Base-by-base conservation (phyloP, 2,329 filamentous ascomycete genomes). In the Apiospora phragmitis region DNA sequence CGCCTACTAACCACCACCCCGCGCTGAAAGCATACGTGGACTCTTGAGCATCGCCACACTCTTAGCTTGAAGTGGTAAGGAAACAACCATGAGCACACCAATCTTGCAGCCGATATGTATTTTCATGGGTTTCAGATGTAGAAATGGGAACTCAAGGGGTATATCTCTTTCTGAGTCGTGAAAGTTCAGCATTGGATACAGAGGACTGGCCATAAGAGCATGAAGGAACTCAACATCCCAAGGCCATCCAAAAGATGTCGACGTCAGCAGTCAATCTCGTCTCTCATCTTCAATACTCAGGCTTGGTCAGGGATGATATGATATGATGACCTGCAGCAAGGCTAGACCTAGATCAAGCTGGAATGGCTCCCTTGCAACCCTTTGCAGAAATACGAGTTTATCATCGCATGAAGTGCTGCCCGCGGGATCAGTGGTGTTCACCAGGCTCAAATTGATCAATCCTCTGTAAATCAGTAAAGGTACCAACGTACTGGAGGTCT, bases 21-120 rank as follows among this genome's bases (percentile, higher is more conserved):
- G 12, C 21, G 55, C 55, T 18, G 32, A n/a, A 38, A n/a, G 55
- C 55, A 62, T 62, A 62, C 55, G 55, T 62, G 55, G 55, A 62
- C 55, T 62, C 32, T 62, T 62, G 55, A 38, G 55, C 55, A 62
- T 62, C 55, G 55, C 55, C 55, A 62, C 55, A 62, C 55, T 62
- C 55, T 38, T 62, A 62, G 55, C 55, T 62, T 38, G 18, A 35
- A 62, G 9, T n/a, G 21, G 32, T 24, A 38, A 62, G 51, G 51
- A 35, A 59, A 21, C 16, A 35, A 35, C 51, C 26, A 35, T 32
- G 26, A 59, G 32, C 32, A 59, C 29, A 18, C 29, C 8, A 35
- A 59, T 16, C 51, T 21, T 35, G 51, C 51, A 11, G 16, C 16
- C 51, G 16, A 32, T 21, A 21, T n/a, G 7, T 26, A 4, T 26